Evolutionary conservation across 352 stramenopile species (phyloP), one percentile per base, ranked within the genome.

Genomic region (Globisporangium perplexum): DNA sequence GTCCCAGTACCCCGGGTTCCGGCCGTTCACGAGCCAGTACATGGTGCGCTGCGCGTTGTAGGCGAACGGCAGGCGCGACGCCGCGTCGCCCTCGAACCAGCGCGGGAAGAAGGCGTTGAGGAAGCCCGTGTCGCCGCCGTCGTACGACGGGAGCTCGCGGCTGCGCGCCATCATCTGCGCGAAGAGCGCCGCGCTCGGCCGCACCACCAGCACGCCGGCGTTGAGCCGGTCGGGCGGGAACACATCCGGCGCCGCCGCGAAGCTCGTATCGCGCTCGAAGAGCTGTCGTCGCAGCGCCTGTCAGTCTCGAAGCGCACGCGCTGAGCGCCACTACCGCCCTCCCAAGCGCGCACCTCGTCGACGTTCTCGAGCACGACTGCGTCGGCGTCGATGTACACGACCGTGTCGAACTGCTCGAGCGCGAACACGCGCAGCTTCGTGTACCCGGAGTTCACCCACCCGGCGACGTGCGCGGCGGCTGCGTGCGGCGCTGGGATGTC

Each of bases 141-240:
- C 85, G 55, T 92, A 87, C 4, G 77, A 90, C 30, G 59, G 63
- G 7, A 88, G 55, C 8, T 59, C 28, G 44, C 63, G 60, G 14
- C 63, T 53, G 31, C 83, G 56, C 24, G 39, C 43, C 38, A 90
- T 55, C 65, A 96, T 74, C 22, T 75, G 65, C 31, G 78, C 53
- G 55, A 88, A 87, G 23, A 81, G 58, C 26, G 59, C 22, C 52
- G 45, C 47, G 35, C 51, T 78, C 10, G 79, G 83, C 46, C 69
- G 56, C 46, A 96, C 43, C 4, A 96, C 69, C 45, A 90, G 47
- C 20, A 96, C 86, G 22, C 84, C 85, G 14, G 79, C 78, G 54
- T 95, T 94, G 63, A 96, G 95, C 15, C 77, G 71, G 57, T 95
- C 75, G 0, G 85, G 85, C n/a, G 83, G 80, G 49, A 94, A 90